These are phyloP conservation scores for Helianthus tuberosus DNA, from an alignment of 129 eudicot genomes.

Conservation along the genomic window DNA sequence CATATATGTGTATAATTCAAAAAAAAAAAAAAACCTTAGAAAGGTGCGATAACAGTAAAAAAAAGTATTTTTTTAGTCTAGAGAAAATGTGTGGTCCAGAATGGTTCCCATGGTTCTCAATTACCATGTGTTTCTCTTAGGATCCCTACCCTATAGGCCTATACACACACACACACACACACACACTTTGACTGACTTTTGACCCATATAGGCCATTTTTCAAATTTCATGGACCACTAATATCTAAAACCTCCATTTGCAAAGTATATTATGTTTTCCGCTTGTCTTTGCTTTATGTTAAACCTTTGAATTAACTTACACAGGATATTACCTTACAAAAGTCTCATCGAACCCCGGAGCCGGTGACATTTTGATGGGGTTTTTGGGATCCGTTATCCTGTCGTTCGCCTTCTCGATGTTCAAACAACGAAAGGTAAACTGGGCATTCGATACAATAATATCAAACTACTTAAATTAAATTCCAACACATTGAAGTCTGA, in stretches of 20 bases:
- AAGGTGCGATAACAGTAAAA: no score
- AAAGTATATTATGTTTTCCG: constrained; percentile 11
- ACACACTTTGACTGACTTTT: neutral
- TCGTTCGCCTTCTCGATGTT: constrained; percentile 99
- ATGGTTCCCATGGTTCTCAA: no score
- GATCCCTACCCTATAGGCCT: no score
- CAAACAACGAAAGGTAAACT: constrained; percentile 85
- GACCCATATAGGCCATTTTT: neutral
- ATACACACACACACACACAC: no score
- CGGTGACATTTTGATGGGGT: constrained; percentile 98
- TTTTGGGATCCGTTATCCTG: constrained; percentile 92
- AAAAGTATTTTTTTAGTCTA: no score
- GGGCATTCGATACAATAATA: neutral
- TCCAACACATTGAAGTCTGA: neutral
- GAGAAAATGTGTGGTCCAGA: no score
- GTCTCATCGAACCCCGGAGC: constrained; percentile 94
- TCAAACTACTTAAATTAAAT: neutral
- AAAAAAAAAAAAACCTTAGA: no score
- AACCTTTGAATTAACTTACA: constrained; percentile 21
- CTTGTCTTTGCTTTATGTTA: constrained; percentile 16
- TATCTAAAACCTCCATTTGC: neutral
- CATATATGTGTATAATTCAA: no score
- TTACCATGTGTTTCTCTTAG: no score
- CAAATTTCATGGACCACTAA: neutral
- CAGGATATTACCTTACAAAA: constrained; percentile 96